A percentile compares a stretch with the other conserved stretches of the same genome.
phyloP scores from a whole-genome alignment of 768 basidiomycete species.

The Amanita jacksonii region DNA sequence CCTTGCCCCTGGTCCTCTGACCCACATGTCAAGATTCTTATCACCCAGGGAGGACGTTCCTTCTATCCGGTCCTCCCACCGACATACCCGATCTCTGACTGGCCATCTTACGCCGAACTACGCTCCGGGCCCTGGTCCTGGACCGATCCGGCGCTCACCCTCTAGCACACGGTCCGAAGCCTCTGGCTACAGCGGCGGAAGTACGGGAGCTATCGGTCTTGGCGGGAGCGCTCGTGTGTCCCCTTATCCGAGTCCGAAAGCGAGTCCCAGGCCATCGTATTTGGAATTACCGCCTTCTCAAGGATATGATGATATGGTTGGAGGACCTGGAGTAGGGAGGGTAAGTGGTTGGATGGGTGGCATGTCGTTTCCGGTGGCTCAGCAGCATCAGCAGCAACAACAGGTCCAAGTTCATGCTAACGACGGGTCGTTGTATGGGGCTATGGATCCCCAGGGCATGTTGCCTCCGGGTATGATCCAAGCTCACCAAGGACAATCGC shows the following conservation, averaged over 20 bases:
- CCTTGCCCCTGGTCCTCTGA: background rate
- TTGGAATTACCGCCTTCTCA: constrained; percentile 33
- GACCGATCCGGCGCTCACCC: constrained; percentile 32
- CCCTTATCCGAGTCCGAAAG: constrained; percentile 63
- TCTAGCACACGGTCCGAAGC: constrained; percentile 28
- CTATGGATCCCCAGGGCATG: background rate
- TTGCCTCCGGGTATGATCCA: background rate
- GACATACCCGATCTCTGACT: background rate
- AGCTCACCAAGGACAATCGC: too few relatives aligned
- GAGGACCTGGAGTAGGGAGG: background rate
- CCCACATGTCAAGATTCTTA: constrained; percentile 2
- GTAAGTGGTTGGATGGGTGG: constrained; percentile 1
- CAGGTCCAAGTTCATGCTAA: too few relatives aligned
- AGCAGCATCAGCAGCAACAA: too few relatives aligned
- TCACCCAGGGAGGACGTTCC: background rate
- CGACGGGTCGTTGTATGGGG: background rate
- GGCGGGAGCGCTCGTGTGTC: constrained; percentile 30
- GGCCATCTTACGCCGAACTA: constrained; percentile 4
- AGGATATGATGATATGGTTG: constrained; percentile 17
- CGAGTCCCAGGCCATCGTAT: constrained; percentile 47
- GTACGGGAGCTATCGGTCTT: constrained; percentile 2
- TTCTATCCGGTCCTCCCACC: background rate
- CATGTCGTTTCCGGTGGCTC: background rate
- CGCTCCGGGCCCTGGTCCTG: constrained; percentile 10
- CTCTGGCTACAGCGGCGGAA: background rate